Percentiles rank a stretch among this genome's conserved stretches.
phyloP scores from a whole-genome alignment of 352 stramenopile genomes.

The Sclerospora graminicola region DNA sequence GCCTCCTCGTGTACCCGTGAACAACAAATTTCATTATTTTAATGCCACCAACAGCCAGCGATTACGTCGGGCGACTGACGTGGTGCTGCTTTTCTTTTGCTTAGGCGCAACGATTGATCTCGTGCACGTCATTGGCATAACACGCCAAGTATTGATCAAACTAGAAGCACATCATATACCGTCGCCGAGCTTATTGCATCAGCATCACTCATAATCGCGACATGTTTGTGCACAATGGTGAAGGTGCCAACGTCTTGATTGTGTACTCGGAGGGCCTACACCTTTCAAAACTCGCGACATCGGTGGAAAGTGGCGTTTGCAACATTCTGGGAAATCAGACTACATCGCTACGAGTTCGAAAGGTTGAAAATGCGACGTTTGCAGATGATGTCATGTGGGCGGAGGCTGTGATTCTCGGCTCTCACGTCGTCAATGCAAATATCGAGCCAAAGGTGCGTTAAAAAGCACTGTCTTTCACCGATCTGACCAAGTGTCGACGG shows the following conservation, averaged over 20 bases:
- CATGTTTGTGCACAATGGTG: slow-evolving; percentile 4
- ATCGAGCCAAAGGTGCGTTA: slow-evolving; percentile 58
- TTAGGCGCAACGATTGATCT: slow-evolving; percentile 25
- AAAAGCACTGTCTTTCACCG: not conserved
- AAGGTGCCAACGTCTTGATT: slow-evolving; percentile 46
- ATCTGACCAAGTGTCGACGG: not conserved
- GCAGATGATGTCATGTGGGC: slow-evolving; percentile 71
- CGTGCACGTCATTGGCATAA: slow-evolving; percentile 27
- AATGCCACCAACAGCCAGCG: not conserved
- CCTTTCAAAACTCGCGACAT: slow-evolving; percentile 53
- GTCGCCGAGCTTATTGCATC: slow-evolving; percentile 9
- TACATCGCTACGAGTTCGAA: slow-evolving; percentile 36
- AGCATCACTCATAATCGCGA: not conserved
- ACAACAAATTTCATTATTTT: slow-evolving; percentile 9
- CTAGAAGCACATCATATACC: slow-evolving; percentile 21
- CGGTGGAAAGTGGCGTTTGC: slow-evolving; percentile 43
- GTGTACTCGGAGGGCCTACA: slow-evolving; percentile 64
- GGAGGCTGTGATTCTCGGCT: slow-evolving; percentile 76
- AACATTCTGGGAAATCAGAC: slow-evolving; percentile 23
- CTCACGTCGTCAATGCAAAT: slow-evolving; percentile 83
- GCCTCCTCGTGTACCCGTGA: slow-evolving; percentile 13
- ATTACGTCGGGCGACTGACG: slow-evolving; percentile 6
- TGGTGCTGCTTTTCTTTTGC: slow-evolving; percentile 27
- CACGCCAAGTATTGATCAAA: slow-evolving; percentile 26
- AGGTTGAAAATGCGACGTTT: slow-evolving; percentile 60